These are phyloP conservation scores for Prunus kanzakura DNA, from an alignment of 306 rosid genomes.

Conservation along the genomic window DNA sequence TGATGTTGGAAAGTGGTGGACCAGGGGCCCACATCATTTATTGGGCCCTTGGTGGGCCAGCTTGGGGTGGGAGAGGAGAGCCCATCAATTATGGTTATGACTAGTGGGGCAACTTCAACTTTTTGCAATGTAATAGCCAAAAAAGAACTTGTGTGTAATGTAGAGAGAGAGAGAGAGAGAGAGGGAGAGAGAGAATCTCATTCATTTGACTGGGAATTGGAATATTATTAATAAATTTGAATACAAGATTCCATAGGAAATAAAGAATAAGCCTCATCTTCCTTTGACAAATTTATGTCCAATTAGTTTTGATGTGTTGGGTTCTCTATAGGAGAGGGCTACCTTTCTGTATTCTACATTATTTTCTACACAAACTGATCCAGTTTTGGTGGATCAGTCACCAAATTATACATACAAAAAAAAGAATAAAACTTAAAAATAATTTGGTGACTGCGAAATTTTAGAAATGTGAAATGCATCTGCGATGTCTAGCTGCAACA, in stretches of 20 bases:
- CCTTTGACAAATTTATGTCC: slow-evolving; percentile 37
- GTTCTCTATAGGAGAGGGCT: slow-evolving; percentile 58
- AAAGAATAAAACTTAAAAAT: not conserved
- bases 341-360: slow-evolving; percentile 11
- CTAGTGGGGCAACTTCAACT: not conserved
- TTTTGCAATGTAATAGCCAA: not conserved
- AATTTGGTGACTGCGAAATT: too few species aligned
- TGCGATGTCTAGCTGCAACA: slow-evolving; percentile 63
- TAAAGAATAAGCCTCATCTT: slow-evolving; percentile 57
- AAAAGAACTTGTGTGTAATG: too few species aligned
- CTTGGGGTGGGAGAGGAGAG: slow-evolving; percentile 23
- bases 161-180: not conserved
- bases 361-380: slow-evolving; percentile 27
- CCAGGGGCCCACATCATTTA: slow-evolving; percentile 33
- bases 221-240: slow-evolving; percentile 10
- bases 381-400: slow-evolving; percentile 12
- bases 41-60: slow-evolving; percentile 27
- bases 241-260: slow-evolving; percentile 35
- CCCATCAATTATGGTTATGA: slow-evolving; percentile 30
- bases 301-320: slow-evolving; percentile 24
- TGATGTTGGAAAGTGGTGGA: slow-evolving; percentile 29
- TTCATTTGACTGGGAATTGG: slow-evolving; percentile 4
- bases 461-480: slow-evolving; percentile 86
- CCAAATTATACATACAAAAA: not conserved
- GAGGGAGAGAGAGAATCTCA: slow-evolving; percentile 12